A percentile compares a stretch with the other conserved stretches of the same genome.
Evolutionary conservation across 352 stramenopile species (phyloP).

Genomic region (Phytopythium helicoides): DNA sequence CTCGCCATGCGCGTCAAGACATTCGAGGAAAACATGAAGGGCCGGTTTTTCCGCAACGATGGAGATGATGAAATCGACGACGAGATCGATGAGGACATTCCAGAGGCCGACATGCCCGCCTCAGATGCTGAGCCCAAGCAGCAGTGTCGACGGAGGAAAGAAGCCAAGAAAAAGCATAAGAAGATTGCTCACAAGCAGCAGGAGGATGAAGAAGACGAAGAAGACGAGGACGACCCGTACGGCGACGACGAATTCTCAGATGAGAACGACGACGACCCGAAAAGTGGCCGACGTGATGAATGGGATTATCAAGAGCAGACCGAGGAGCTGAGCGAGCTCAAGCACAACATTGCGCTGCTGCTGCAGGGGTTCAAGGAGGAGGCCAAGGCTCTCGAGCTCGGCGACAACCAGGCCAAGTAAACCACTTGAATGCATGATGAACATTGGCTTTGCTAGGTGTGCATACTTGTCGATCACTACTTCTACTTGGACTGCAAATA

Average conservation of each 20-base stretch:
- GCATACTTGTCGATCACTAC: background rate
- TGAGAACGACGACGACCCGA: slow-evolving; percentile 19
- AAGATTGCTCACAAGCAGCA: slow-evolving; percentile 38
- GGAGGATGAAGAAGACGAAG: slow-evolving; percentile 19
- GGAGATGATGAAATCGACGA: slow-evolving; percentile 59
- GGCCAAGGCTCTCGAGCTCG: slow-evolving; percentile 39
- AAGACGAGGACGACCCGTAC: slow-evolving; percentile 25
- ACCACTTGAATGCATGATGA: background rate
- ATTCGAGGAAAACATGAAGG: slow-evolving; percentile 74
- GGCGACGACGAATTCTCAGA: slow-evolving; percentile 12
- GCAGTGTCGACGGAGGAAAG: slow-evolving; percentile 21
- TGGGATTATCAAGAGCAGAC: slow-evolving; percentile 61
- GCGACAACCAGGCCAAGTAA: slow-evolving; percentile 22
- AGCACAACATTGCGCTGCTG: slow-evolving; percentile 63
- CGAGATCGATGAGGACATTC: slow-evolving; percentile 70
- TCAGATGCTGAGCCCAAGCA: slow-evolving; percentile 12
- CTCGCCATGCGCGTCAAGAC: slow-evolving; percentile 58
- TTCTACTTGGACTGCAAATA: slow-evolving; percentile 78
- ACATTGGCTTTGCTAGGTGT: too few species aligned
- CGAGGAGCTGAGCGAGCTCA: slow-evolving; percentile 56
- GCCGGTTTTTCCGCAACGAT: slow-evolving; percentile 46
- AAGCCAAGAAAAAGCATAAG: slow-evolving; percentile 9
- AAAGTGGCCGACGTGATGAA: slow-evolving; percentile 15
- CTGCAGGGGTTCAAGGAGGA: slow-evolving; percentile 59
- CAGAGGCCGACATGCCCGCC: slow-evolving; percentile 26